Evolutionary conservation across 2,329 filamentous ascomycete species (phyloP), one percentile per base, ranked within the genome.

Genomic region (Cryphonectria radicalis): DNA sequence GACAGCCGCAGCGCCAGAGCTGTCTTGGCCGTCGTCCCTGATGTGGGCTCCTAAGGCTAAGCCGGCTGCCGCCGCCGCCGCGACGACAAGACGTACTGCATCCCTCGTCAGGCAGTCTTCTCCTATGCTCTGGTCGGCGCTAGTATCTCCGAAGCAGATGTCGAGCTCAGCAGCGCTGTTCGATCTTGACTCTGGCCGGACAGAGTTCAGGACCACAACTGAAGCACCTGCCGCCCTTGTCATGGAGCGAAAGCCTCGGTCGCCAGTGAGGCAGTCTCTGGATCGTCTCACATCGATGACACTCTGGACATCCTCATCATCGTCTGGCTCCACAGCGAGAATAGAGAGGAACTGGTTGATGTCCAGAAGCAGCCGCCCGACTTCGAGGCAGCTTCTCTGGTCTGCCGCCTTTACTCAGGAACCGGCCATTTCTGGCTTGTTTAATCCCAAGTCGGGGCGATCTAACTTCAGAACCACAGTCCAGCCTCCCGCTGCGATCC

Each of bases 401-500:
- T 73, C 69, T 37, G 73, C 74, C 53, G 72, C 72, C 25, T 50
- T 66, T 35, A 40, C 32, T 32, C 46, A 63, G 57, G 50, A 74
- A 40, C 25, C 63, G 22, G 40, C 70, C 32, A 43, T 67, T 4
- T 66, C 70, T n/a, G 77, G 78, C 10, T 64, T 80, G 32, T 80
- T 80, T 63, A 67, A 74, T 43, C 62, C 69, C 28, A 71, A 71
- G n/a, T 63, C 74, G 22, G 63, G 67, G 28, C 77, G 78, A 43
- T 59, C 74, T 11, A 74, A 76, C 43, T 78, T 75, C 70, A 76
- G 78, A 43, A 77, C 74, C 43, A 79, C 79, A 43, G 72, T 76
- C n/a, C 73, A 77, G 67, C 69, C 75, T 59, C 80, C 80, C 42
- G 80, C 79, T 53, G 80, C 79, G n/a, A 72, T 79, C 40, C 62